phyloP scores from a whole-genome alignment of 1,284 basidiomycete genomes.

The Paramarasmius palmivorus region DNA sequence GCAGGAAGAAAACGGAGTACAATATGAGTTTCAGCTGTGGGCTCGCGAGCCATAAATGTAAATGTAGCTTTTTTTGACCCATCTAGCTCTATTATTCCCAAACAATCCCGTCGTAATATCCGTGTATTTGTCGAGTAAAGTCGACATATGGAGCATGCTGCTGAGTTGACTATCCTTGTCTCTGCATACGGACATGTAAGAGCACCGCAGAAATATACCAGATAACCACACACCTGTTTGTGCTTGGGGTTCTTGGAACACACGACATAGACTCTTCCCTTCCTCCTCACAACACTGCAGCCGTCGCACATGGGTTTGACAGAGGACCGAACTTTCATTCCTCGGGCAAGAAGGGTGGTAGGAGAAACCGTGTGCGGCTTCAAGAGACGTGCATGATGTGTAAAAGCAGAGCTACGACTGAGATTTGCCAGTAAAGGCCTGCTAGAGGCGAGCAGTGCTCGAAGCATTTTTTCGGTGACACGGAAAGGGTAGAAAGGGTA shows the following conservation, averaged over 20 bases:
- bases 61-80: not conserved
- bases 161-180: constrained; percentile 50
- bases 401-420: constrained; percentile 37
- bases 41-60: constrained; percentile 35
- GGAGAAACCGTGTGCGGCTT: constrained; percentile 27
- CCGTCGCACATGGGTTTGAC: constrained; percentile 94
- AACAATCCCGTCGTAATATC: not conserved
- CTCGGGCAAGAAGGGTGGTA: constrained; percentile 52
- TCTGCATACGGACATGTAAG: constrained; percentile 37
- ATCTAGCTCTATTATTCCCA: not conserved
- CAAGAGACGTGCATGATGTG: constrained; percentile 23
- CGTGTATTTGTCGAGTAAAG: not conserved
- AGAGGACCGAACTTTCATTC: constrained; percentile 96
- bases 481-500: not conserved
- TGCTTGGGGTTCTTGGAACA: constrained; percentile 96
- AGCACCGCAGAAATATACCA: not conserved
- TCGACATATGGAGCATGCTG: not conserved
- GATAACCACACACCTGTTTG: constrained; percentile 78
- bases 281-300: constrained; percentile 83
- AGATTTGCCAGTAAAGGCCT: constrained; percentile 58
- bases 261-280: constrained; percentile 91
- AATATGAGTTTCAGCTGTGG: constrained; percentile 96
- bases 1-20: constrained; percentile 79
- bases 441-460: constrained; percentile 61
- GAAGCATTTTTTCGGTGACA: constrained; percentile 49